Evolutionary conservation across 129 eudicot genomes (phyloP).

Genomic region (Heracleum sosnowskyi): DNA sequence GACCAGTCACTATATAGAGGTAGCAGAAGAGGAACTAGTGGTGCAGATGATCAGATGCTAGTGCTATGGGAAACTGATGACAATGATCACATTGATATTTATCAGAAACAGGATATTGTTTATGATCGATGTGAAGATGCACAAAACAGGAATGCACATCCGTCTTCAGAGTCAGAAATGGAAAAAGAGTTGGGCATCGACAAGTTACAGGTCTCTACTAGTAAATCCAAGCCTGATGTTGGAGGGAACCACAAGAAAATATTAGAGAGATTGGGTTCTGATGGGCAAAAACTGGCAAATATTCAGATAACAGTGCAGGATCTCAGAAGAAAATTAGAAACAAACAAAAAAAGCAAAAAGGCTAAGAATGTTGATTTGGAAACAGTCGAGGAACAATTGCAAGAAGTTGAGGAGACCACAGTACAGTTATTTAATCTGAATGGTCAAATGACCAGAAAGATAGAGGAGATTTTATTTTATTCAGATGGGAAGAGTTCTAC

Average conservation of each 20-base stretch:
- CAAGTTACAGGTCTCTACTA: slow-evolving; percentile 25
- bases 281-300: slow-evolving; percentile 19
- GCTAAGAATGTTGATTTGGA: slow-evolving; percentile 32
- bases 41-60: slow-evolving; percentile 60
- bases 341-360: no score
- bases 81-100: slow-evolving; percentile 16
- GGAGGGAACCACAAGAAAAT: slow-evolving; percentile 36
- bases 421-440: slow-evolving; percentile 45
- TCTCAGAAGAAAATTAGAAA: no score
- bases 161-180: slow-evolving; percentile 21
- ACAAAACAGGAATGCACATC: slow-evolving; percentile 42
- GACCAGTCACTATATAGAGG: slow-evolving; percentile 26
- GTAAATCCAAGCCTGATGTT: not conserved
- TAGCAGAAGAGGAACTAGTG: slow-evolving; percentile 38
- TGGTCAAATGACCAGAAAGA: slow-evolving; percentile 31
- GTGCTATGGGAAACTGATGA: slow-evolving; percentile 71
- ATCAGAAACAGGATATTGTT: slow-evolving; percentile 33
- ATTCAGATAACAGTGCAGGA: no score
- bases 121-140: slow-evolving; percentile 16
- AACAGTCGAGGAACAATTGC: slow-evolving; percentile 58
- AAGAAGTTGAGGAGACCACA: slow-evolving; percentile 68
- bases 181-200: slow-evolving; percentile 64
- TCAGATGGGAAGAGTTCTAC: slow-evolving; percentile 24
- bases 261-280: slow-evolving; percentile 57
- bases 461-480: slow-evolving; percentile 39